Evolutionary conservation across 305 asterid species (phyloP).

Genomic region (Plantago lanceolata): DNA sequence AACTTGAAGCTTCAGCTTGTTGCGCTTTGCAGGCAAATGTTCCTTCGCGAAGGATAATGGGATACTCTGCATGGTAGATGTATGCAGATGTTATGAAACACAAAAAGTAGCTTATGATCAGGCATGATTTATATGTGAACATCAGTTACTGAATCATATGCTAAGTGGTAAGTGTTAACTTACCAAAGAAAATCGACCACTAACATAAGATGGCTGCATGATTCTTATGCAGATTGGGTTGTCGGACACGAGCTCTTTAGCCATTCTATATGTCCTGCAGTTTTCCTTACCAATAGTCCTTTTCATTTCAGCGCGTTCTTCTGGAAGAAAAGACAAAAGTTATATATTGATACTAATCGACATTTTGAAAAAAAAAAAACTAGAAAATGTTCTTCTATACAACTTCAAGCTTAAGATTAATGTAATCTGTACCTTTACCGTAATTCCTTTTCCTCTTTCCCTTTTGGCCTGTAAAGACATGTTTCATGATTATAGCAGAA

Average conservation of each 20-base stretch:
- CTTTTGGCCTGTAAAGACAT: not conserved
- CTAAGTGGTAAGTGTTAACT: constrained; percentile 1
- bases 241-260: constrained; percentile 24
- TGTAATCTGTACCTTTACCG: not conserved
- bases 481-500: constrained; percentile 18
- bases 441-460: not conserved
- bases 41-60: not conserved
- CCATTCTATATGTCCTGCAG: constrained; percentile 7
- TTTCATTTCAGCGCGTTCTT: not conserved
- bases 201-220: constrained; percentile 29
- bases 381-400: not conserved
- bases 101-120: not conserved
- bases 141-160: not conserved
- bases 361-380: no score
- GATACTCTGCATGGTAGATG: not conserved
- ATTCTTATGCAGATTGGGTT: constrained; percentile 26
- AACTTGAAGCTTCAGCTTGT: not conserved
- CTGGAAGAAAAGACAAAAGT: not conserved
- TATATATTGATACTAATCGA: not conserved
- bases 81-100: no score
- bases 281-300: not conserved
- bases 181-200: constrained; percentile 14
- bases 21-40: not conserved
- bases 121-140: not conserved
- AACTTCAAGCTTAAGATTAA: not conserved